Percentiles rank a stretch among this genome's conserved stretches.
Conservation (phyloP, 2,329 filamentous ascomycete genomes). For the Aschersonia sp. region DNA sequence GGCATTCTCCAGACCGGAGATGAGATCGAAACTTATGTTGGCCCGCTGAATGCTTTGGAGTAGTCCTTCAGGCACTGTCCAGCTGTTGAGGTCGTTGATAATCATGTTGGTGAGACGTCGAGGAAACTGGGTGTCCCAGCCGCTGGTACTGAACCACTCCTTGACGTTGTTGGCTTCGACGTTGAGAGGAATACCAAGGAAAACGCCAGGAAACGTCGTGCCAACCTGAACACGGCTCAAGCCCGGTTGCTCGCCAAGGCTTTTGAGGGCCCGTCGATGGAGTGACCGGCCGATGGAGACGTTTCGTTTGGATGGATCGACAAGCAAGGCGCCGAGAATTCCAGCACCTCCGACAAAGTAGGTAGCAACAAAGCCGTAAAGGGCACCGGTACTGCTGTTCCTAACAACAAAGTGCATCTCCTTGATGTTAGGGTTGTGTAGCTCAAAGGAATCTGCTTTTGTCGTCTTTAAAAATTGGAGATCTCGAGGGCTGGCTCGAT, state of each 20-base stretch:
- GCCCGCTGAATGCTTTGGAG: slow-evolving; percentile 58
- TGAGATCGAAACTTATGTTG: slow-evolving; percentile 67
- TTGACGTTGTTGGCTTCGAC: slow-evolving; percentile 30
- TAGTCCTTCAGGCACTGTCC: slow-evolving; percentile 65
- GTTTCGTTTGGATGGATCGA: slow-evolving; percentile 74
- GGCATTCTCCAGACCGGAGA: slow-evolving; percentile 65
- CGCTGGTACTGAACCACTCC: slow-evolving; percentile 80
- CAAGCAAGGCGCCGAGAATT: slow-evolving; percentile 74
- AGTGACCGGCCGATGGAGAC: slow-evolving; percentile 83
- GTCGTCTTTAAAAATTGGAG: slow-evolving; percentile 57
- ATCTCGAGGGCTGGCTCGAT: slow-evolving; percentile 50
- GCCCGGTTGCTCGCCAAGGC: slow-evolving; percentile 52
- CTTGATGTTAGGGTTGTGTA: slow-evolving; percentile 55
- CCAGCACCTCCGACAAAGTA: slow-evolving; percentile 63
- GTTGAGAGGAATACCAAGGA: slow-evolving; percentile 61
- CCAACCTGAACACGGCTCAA: slow-evolving; percentile 74
- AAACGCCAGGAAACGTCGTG: slow-evolving; percentile 68
- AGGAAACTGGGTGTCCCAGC: slow-evolving; percentile 63
- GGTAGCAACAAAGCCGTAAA: slow-evolving; percentile 87
- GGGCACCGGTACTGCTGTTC: slow-evolving; percentile 78
- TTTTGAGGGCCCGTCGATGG: slow-evolving; percentile 70
- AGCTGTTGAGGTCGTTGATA: slow-evolving; percentile 56
- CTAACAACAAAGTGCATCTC: slow-evolving; percentile 85
- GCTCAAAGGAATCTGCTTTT: slow-evolving; percentile 60
- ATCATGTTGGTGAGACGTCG: slow-evolving; percentile 50